Conservation (phyloP, 305 asterid genomes). For the Fraxinus baroniana region DNA sequence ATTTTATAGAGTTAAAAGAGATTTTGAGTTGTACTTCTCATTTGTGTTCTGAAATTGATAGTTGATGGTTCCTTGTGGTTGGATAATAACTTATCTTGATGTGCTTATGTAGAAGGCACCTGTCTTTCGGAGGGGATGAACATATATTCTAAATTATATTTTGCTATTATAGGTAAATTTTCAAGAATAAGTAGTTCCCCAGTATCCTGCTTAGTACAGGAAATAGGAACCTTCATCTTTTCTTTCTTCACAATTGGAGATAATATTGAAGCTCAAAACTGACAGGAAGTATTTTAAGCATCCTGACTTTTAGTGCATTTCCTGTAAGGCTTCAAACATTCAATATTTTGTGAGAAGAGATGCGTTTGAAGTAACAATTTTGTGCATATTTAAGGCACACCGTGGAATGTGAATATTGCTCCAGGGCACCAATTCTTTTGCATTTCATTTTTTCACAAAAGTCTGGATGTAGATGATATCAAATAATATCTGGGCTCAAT, state of each 20-base stretch:
- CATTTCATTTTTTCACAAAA: neutral
- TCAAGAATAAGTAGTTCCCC: neutral
- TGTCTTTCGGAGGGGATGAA: neutral
- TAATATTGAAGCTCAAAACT: neutral
- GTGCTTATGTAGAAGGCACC: neutral
- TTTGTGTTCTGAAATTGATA: neutral
- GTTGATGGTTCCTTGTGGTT: neutral
- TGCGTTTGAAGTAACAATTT: neutral
- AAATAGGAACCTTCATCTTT: neutral
- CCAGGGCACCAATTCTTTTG: neutral
- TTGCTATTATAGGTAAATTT: neutral
- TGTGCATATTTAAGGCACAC: neutral
- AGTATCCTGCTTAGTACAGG: neutral
- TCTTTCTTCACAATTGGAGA: neutral
- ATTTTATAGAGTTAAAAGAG: neutral
- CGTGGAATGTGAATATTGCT: neutral
- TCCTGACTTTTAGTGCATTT: neutral
- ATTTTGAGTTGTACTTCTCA: neutral
- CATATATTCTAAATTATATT: neutral
- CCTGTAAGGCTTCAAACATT: neutral
- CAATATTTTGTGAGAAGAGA: neutral
- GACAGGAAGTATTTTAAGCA: neutral
- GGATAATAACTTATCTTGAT: neutral
- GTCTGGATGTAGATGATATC: neutral
- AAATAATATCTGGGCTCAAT: neutral